Evolutionary conservation across 2,329 filamentous ascomycete genomes (phyloP), one percentile per base, ranked within the genome.

Genomic region (Simplicillium aogashimaense): DNA sequence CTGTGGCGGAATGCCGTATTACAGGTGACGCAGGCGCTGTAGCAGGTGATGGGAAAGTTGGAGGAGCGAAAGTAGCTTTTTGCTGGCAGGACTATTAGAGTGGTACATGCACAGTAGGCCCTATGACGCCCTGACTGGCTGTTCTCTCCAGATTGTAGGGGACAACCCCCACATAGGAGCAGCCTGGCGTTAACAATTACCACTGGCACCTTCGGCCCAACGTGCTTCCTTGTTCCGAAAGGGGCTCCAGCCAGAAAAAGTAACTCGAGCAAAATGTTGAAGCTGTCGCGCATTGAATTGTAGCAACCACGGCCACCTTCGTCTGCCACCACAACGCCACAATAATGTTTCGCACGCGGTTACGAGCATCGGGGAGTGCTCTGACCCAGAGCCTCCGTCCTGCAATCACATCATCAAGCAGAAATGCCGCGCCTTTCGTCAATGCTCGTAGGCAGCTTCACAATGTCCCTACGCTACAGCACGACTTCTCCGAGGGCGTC

Each of bases 401-500:
- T 48, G 58, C 63, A 37, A 47, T 37, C 62, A 33, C 66, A 69
- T 45, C 33, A 50, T 29, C 45, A 66, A 13, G 61, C 61, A 12
- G 30, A 45, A 10, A 54, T 66, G 41, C 44, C 43, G 15, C 56
- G 61, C 25, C 42, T 18, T 31, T 43, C 18, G 38, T 52, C 54
- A 52, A 51, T 46, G 48, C 51, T 44, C 50, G 60, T 40, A 65
- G 72, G 46, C 62, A 63, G 36, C 48, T 70, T 37, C 73, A 78
- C 52, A 45, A 57, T 33, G 55, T 76, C 17, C 70, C 71, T n/a
- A 38, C 52, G 30, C 61, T 76, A 47, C 52, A 51, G 29, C 65
- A 73, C 41, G 56, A 69, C 49, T 70, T 63, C 62, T 57, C 58
- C 38, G 43, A 70, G 35, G 74, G 70, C 43, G 69, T 95, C 6